Conservation (phyloP, 2,329 filamentous ascomycete genomes). For the Triangularia setosa region DNA sequence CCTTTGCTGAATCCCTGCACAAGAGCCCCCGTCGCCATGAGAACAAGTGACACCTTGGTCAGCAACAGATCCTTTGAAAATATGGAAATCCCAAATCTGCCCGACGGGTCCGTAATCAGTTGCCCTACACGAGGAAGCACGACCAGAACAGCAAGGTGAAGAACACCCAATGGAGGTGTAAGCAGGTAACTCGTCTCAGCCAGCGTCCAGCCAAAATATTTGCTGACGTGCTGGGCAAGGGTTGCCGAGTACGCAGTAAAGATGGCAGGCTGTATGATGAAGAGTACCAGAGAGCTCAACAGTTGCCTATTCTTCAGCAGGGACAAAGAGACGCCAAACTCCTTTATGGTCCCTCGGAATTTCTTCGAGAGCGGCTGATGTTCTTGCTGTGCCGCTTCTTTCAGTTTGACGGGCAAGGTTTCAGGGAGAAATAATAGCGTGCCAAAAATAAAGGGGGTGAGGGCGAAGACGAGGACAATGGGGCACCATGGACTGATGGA, state of each 20-base stretch:
- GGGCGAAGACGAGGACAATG: slow-evolving; percentile 18
- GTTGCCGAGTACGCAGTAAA: slow-evolving; percentile 20
- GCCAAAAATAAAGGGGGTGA: slow-evolving; percentile 18
- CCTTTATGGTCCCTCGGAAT: slow-evolving; percentile 6
- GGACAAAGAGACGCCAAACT: slow-evolving; percentile 14
- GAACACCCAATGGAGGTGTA: slow-evolving; percentile 14
- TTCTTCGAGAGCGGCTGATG: background rate
- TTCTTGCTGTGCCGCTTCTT: background rate
- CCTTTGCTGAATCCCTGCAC: slow-evolving; percentile 19
- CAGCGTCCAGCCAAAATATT: slow-evolving; percentile 25
- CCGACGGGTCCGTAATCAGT: slow-evolving; percentile 12
- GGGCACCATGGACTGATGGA: slow-evolving; percentile 21
- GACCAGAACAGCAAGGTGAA: slow-evolving; percentile 20
- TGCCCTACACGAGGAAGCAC: slow-evolving; percentile 13
- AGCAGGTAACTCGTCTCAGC: slow-evolving; percentile 22
- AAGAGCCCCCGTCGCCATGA: slow-evolving; percentile 15
- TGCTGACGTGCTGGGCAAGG: slow-evolving; percentile 24
- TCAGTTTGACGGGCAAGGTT: slow-evolving; percentile 19
- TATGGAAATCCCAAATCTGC: slow-evolving; percentile 18
- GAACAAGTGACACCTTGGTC: slow-evolving; percentile 13
- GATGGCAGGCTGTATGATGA: slow-evolving; percentile 20
- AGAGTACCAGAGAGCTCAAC: slow-evolving; percentile 15
- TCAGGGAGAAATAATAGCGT: slow-evolving; percentile 22
- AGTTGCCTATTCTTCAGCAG: slow-evolving; percentile 22
- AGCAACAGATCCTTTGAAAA: slow-evolving; percentile 22